Conservation (phyloP, 805 yeast species). For the Kuraishia cidri region DNA sequence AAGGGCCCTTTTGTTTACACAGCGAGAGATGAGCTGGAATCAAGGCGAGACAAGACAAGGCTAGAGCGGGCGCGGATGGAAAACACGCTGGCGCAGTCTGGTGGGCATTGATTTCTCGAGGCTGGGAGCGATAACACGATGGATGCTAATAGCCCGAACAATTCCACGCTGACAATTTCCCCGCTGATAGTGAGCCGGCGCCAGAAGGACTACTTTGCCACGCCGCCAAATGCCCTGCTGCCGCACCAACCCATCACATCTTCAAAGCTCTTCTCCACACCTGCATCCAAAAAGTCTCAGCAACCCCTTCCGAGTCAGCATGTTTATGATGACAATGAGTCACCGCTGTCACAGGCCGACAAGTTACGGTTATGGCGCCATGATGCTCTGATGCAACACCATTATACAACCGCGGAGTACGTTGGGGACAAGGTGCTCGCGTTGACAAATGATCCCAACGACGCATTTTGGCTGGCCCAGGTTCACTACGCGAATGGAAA, state of each 20-base stretch:
- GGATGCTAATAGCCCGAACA: slow-evolving; percentile 24
- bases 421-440: slow-evolving; percentile 87
- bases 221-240: slow-evolving; percentile 19
- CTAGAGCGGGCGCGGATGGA: no score
- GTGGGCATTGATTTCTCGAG: no score
- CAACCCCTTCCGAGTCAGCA: no score
- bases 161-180: slow-evolving; percentile 66
- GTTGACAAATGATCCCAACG: slow-evolving; percentile 80
- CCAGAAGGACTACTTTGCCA: slow-evolving; percentile 21
- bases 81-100: no score
- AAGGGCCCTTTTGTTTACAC: no score
- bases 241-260: slow-evolving; percentile 2
- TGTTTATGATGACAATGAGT: slow-evolving; percentile 11
- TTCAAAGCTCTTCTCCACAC: slow-evolving; percentile 6
- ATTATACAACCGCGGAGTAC: slow-evolving; percentile 80
- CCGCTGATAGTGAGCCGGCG: slow-evolving; percentile 40
- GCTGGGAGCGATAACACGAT: no score
- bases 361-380: slow-evolving; percentile 86
- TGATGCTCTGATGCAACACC: slow-evolving; percentile 89
- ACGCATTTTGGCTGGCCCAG: slow-evolving; percentile 95
- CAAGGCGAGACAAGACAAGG: no score
- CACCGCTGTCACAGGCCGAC: slow-evolving; percentile 71
- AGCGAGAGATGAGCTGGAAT: no score
- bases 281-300: slow-evolving; percentile 8
- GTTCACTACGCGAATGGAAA: slow-evolving; percentile 72